phyloP scores from a whole-genome alignment of 2,329 filamentous ascomycete genomes.

The Harringtonia aguacate region DNA sequence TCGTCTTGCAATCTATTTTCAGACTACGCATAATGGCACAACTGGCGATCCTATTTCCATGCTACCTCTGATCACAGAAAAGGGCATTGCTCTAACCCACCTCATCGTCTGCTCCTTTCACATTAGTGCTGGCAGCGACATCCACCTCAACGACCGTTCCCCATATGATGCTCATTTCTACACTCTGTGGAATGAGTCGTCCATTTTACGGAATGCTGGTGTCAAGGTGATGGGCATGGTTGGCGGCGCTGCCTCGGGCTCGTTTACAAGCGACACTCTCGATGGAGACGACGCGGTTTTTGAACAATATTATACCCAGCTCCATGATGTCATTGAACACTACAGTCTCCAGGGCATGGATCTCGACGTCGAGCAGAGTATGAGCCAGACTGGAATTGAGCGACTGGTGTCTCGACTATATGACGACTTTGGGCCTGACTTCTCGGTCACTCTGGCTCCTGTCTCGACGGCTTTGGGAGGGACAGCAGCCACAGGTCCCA shows the following conservation, averaged over 20 bases:
- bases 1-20: constrained; percentile 41
- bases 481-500: constrained; percentile 23
- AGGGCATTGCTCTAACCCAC: constrained; percentile 54
- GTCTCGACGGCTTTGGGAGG: constrained; percentile 59
- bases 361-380: constrained; percentile 64
- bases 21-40: constrained; percentile 41
- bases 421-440: constrained; percentile 51
- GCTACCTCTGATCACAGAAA: constrained; percentile 37
- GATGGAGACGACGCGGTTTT: constrained; percentile 42
- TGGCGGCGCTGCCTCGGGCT: constrained; percentile 72
- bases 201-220: constrained; percentile 58
- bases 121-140: constrained; percentile 56
- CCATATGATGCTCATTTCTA: constrained; percentile 58
- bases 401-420: constrained; percentile 52
- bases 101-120: constrained; percentile 82
- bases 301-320: constrained; percentile 57
- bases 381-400: constrained; percentile 53
- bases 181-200: constrained; percentile 69
- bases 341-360: constrained; percentile 55
- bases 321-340: constrained; percentile 48
- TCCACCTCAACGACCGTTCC: constrained; percentile 72
- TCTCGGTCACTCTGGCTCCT: constrained; percentile 68
- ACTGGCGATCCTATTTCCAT: constrained; percentile 36
- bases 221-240: constrained; percentile 80
- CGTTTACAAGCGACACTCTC: constrained; percentile 45